Conservation (phyloP, 306 rosid species). For the Cucumis sativus region Cucumber_9930_V3 NC_026657.2:14484001-14484500, state of each 20-base stretch:
- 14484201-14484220: background rate
- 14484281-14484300: background rate
- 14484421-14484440: background rate
- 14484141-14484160: background rate
- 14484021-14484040: too few species aligned
- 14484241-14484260: background rate
- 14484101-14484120: background rate
- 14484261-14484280: background rate
- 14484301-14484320: background rate
- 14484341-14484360: background rate
- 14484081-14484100: background rate
- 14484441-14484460: background rate
- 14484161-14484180: background rate
- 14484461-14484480: too few species aligned
- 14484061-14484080: background rate
- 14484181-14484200: background rate
- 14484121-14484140: background rate
- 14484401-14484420: background rate
- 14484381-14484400: background rate
- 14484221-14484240: background rate
- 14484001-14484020: too few species aligned
- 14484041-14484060: background rate
- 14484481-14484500: background rate
- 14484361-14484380: background rate
- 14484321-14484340: conserved; percentile 4